These are phyloP conservation scores for Pseudocercospora musae DNA, from an alignment of 2,329 filamentous ascomycete species.

Conservation along the genomic window DNA sequence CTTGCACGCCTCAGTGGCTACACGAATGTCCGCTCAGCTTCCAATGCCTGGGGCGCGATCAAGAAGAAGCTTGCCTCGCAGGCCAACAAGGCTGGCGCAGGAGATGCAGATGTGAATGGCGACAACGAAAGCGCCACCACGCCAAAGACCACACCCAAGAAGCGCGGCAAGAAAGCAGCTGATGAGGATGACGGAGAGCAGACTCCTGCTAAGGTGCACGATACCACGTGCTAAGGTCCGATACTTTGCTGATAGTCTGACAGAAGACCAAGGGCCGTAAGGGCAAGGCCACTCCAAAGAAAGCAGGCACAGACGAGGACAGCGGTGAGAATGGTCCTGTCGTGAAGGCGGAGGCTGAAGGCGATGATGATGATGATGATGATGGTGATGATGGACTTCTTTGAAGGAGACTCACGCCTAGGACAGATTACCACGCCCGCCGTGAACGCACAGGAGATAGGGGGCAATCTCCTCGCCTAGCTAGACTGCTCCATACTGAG, in stretches of 20 bases:
- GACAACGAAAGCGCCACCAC: background rate
- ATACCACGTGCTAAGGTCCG: background rate
- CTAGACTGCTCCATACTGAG: background rate
- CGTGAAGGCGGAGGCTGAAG: constrained; percentile 14
- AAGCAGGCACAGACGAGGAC: constrained; percentile 15
- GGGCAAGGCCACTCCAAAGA: constrained; percentile 16
- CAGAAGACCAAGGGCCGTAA: constrained; percentile 26
- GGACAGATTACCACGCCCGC: background rate
- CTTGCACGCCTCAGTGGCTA: no score
- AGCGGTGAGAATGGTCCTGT: background rate
- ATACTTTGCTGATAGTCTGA: background rate
- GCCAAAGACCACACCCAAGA: constrained; percentile 23
- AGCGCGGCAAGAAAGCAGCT: constrained; percentile 19
- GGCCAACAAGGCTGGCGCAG: constrained; percentile 1
- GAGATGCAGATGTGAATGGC: constrained; percentile 3
- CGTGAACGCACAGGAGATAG: background rate
- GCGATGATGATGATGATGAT: no score
- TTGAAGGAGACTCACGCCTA: constrained; percentile 1
- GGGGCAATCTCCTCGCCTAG: background rate
- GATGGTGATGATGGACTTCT: constrained; percentile 18
- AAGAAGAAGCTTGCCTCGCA: constrained; percentile 33
- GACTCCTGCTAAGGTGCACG: constrained; percentile 21
- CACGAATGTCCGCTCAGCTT: no score
- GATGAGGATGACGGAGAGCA: constrained; percentile 18
- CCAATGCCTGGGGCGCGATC: no score